Conservation (phyloP, 768 basidiomycete species). For the Mycena indigotica region DNA sequence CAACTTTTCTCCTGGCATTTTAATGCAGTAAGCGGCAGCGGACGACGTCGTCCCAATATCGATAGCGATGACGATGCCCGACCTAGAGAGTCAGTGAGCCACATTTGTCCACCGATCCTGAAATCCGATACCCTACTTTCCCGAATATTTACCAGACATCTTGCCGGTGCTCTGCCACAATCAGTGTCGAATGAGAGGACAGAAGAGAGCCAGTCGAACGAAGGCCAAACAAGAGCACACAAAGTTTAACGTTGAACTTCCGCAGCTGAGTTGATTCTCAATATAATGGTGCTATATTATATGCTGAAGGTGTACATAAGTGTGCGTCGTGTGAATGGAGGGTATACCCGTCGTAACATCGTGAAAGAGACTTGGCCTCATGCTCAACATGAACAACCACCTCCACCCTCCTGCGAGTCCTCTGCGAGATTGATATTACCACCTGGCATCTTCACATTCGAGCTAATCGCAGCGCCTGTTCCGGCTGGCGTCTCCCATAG, state of each 20-base stretch:
- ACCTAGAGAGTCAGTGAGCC: too few relatives aligned
- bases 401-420: constrained; percentile 5
- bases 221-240: too few relatives aligned
- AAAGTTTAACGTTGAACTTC: too few relatives aligned
- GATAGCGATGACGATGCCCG: neutral
- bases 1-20: neutral
- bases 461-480: constrained; percentile 6
- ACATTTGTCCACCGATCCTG: too few relatives aligned
- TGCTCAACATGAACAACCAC: constrained; percentile 20
- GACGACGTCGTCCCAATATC: neutral
- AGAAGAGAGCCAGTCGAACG: too few relatives aligned
- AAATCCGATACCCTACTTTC: too few relatives aligned
- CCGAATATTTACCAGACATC: too few relatives aligned
- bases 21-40: neutral
- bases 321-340: constrained; percentile 11
- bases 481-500: constrained; percentile 56
- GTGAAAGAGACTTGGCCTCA: neutral
- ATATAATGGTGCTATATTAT: neutral
- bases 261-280: too few relatives aligned
- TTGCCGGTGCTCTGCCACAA: too few relatives aligned
- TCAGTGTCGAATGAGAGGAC: too few relatives aligned
- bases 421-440: constrained; percentile 19
- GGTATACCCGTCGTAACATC: constrained; percentile 18
- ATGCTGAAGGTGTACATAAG: constrained; percentile 17
- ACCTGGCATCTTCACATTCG: constrained; percentile 19